A percentile compares a stretch with the other conserved stretches of the same genome.
These are phyloP conservation scores for Ormosia emarginata DNA, from an alignment of 306 rosid genomes.

Conservation along the genomic window DNA sequence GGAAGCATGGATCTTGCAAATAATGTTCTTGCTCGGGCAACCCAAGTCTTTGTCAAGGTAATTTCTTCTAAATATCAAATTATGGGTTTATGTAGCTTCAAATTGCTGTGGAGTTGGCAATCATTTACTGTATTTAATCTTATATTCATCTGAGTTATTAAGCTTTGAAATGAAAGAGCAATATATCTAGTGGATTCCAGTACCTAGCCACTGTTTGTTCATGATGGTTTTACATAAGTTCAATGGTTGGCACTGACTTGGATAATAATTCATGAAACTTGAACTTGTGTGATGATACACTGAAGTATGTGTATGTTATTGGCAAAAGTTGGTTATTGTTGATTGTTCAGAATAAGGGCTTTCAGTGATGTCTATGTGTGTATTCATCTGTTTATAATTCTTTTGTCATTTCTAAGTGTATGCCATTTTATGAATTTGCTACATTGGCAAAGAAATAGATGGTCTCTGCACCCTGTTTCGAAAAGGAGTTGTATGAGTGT, in stretches of 20 bases:
- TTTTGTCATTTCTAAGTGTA: background rate
- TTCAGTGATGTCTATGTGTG: background rate
- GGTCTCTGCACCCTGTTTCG: background rate
- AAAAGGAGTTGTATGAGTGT: background rate
- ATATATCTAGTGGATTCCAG: background rate
- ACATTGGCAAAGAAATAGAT: background rate
- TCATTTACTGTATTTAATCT: background rate
- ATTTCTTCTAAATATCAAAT: background rate
- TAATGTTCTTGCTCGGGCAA: constrained; percentile 92
- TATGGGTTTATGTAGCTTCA: background rate
- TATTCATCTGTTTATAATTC: background rate
- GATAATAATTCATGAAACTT: background rate
- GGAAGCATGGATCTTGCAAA: constrained; percentile 84
- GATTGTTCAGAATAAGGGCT: background rate
- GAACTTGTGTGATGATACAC: background rate
- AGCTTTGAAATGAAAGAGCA: background rate
- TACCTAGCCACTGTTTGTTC: background rate
- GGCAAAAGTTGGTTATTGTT: background rate
- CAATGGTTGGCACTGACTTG: background rate
- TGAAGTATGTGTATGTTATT: background rate
- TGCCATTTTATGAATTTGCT: background rate
- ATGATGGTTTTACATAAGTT: background rate
- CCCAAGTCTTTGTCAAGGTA: constrained; percentile 98
- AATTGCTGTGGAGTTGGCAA: background rate
- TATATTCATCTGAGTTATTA: background rate